phyloP scores from a whole-genome alignment of 2,329 filamentous ascomycete species.

The Monilinia fructicola region DNA sequence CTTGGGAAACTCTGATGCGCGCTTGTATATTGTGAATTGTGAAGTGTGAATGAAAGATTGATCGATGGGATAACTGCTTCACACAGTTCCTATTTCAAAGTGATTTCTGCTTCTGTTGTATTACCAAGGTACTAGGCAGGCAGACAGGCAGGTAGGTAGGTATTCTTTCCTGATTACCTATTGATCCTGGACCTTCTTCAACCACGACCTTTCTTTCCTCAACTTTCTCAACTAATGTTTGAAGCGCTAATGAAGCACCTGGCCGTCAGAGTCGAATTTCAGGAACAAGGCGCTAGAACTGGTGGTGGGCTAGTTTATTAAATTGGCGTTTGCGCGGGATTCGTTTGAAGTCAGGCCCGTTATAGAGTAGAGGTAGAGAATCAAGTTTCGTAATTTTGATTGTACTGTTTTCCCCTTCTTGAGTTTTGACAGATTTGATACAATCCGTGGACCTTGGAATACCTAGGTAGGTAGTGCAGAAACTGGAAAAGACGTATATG shows the following conservation, averaged over 20 bases:
- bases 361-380: not conserved
- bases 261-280: not conserved
- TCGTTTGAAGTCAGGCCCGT: conserved; percentile 13
- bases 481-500: not conserved
- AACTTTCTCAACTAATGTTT: conserved; percentile 5
- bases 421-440: not conserved
- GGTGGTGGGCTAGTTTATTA: not conserved
- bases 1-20: conserved; percentile 21
- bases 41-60: conserved; percentile 7
- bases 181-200: conserved; percentile 7
- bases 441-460: too few relatives aligned
- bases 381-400: conserved; percentile 4
- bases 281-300: conserved; percentile 20
- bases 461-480: too few relatives aligned
- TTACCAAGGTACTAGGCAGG: not conserved
- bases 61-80: not conserved
- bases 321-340: conserved; percentile 3
- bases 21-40: conserved; percentile 9
- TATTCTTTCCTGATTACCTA: conserved; percentile 13
- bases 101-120: not conserved
- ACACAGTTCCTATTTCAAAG: conserved; percentile 2
- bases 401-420: not conserved
- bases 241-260: conserved; percentile 4
- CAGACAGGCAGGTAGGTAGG: not conserved
- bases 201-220: conserved; percentile 1